A percentile compares a stretch with the other conserved stretches of the same genome.
Conservation (phyloP, 2,329 filamentous ascomycete species). For the Delphinella strobiligena region DNA sequence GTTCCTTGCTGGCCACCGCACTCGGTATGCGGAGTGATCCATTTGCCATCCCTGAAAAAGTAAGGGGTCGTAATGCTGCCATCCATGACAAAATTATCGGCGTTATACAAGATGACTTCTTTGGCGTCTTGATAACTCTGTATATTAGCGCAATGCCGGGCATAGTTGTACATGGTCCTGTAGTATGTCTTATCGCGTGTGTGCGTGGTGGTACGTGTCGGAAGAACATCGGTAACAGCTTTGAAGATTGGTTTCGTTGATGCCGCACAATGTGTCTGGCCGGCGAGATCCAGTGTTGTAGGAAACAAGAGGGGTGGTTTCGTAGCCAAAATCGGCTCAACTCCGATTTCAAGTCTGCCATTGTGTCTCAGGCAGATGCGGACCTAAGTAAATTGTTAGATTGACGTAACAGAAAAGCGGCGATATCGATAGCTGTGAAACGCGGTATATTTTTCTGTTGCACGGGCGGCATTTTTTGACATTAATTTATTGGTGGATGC, state of each 20-base stretch:
- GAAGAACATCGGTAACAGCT: constrained; percentile 39
- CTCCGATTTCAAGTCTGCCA: constrained; percentile 27
- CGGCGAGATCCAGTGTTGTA: constrained; percentile 33
- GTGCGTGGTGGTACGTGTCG: constrained; percentile 46
- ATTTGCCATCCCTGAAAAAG: constrained; percentile 58
- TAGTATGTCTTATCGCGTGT: constrained; percentile 80
- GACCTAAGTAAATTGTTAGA: constrained; percentile 30
- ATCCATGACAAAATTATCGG: constrained; percentile 62
- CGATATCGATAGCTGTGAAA: background rate
- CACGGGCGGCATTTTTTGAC: no score
- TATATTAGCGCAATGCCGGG: constrained; percentile 50
- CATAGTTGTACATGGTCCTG: constrained; percentile 58
- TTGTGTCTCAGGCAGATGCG: constrained; percentile 40
- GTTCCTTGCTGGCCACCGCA: constrained; percentile 76
- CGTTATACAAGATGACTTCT: constrained; percentile 68
- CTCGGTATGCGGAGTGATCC: constrained; percentile 62
- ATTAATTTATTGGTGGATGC: no score
- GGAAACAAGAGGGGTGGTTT: constrained; percentile 45
- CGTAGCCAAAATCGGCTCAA: constrained; percentile 30
- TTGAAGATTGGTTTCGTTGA: constrained; percentile 19
- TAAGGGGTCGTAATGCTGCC: constrained; percentile 74
- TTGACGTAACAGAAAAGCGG: background rate
- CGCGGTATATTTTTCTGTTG: background rate
- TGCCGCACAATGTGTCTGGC: constrained; percentile 13
- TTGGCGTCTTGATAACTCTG: constrained; percentile 33